phyloP scores from a whole-genome alignment of 2,329 filamentous ascomycete species.

The Colletotrichum shisoi region DNA sequence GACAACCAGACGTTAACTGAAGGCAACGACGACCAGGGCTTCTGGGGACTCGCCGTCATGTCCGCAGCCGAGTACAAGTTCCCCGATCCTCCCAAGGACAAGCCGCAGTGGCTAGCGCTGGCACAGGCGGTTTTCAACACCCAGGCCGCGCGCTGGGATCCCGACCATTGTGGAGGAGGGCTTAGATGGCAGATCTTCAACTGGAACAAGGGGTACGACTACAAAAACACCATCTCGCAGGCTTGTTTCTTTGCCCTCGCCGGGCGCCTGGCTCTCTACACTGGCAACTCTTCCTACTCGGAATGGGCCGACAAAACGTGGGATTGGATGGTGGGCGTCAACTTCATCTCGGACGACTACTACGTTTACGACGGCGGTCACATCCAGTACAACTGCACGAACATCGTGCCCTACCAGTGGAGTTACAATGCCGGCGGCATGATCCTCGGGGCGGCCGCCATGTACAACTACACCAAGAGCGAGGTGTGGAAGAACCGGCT shows the following conservation, averaged over 20 bases:
- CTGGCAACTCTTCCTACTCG: slow-evolving; percentile 77
- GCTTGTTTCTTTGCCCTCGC: slow-evolving; percentile 69
- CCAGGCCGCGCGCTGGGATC: slow-evolving; percentile 77
- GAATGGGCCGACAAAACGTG: slow-evolving; percentile 80
- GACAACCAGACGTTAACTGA: slow-evolving; percentile 72
- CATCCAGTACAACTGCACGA: slow-evolving; percentile 64
- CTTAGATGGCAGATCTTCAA: slow-evolving; percentile 85
- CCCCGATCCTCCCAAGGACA: slow-evolving; percentile 62
- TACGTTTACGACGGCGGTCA: slow-evolving; percentile 70
- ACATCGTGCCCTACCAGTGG: slow-evolving; percentile 69
- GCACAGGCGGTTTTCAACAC: slow-evolving; percentile 84
- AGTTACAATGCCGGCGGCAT: slow-evolving; percentile 74
- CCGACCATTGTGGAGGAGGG: slow-evolving; percentile 73
- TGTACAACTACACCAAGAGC: slow-evolving; percentile 69
- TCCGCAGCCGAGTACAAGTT: slow-evolving; percentile 74
- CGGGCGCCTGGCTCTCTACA: slow-evolving; percentile 77
- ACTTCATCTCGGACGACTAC: slow-evolving; percentile 67
- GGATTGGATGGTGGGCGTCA: slow-evolving; percentile 68
- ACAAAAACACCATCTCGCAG: slow-evolving; percentile 74
- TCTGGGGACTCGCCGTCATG: slow-evolving; percentile 77
- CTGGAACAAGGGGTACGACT: slow-evolving; percentile 82
- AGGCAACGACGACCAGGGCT: slow-evolving; percentile 79
- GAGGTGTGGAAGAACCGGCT: slow-evolving; percentile 66
- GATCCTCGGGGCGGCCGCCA: slow-evolving; percentile 71
- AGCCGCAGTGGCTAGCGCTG: slow-evolving; percentile 74